phyloP scores from a whole-genome alignment of 257 asterid species.

The Ligustrum vulgare region DNA sequence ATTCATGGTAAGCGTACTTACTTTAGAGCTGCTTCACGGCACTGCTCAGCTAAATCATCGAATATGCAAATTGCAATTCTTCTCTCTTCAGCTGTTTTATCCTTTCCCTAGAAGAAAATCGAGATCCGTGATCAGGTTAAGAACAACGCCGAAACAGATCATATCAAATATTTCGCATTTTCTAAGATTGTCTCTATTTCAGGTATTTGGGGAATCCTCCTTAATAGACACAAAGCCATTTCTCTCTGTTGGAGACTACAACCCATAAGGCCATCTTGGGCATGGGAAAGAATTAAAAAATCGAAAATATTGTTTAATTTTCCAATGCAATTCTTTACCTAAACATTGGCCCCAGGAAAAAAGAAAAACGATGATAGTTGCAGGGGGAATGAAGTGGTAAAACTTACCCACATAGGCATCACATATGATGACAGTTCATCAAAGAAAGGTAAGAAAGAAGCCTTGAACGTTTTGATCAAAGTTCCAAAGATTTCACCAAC shows the following conservation, averaged over 20 bases:
- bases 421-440: constrained; percentile 84
- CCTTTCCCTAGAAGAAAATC: constrained; percentile 73
- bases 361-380: neutral
- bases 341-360: constrained; percentile 2
- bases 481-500: constrained; percentile 96
- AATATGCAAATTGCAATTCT: constrained; percentile 96
- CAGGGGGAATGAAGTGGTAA: neutral
- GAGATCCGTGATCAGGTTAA: neutral
- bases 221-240: no score
- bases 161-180: no score
- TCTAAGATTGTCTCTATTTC: no score
- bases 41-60: constrained; percentile 99
- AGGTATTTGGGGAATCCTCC: no score
- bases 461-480: constrained; percentile 82
- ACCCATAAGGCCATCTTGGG: no score
- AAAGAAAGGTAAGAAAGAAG: constrained; percentile 92
- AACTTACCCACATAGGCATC: constrained; percentile 99
- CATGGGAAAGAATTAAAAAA: neutral
- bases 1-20: constrained; percentile 25
- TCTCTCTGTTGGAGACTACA: no score
- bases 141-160: neutral
- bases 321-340: neutral
- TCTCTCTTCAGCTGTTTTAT: constrained; percentile 93
- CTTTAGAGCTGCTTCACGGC: constrained; percentile 86
- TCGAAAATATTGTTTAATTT: neutral